Base-by-base conservation (phyloP, 192 early-diverging fungal species). In the Podila clonocystis region DNA sequence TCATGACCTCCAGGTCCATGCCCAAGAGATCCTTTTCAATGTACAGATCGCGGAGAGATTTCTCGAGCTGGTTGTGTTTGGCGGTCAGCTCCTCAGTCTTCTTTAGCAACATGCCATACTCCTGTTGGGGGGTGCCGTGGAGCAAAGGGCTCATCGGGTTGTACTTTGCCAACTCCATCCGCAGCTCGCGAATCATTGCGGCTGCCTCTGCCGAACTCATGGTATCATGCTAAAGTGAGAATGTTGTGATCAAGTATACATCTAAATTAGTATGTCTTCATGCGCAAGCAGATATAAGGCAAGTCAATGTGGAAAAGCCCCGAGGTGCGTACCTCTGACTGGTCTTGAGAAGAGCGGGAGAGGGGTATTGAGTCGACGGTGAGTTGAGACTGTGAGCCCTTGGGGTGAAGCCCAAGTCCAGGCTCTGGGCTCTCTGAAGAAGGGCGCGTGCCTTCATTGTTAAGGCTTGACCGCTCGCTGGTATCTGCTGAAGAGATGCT, bases 21-120 rank as follows among this genome's bases (percentile, higher is more conserved):
- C 70, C 71, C 41, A 80, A 57, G 20, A 80, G 55, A 55, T 80
- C 77, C 33, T 80, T 80, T 59, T 80, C 77, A 63, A 80, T 69
- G 20, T 80, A 80, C 71, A 80, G 41, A 29, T 80, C 71, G 26
- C 77, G 65, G n/a, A 80, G 22, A 1, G 70, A 52, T 38, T 80
- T 80, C 49, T 80, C 77, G 11, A 80, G 71, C 31, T 80, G 66
- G 8, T 50, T 48, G 33, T 80, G 70, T 20, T 68, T 68, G 36
- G 72, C 50, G 12, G 33, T 73, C 31, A 80, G 45, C 31, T 80
- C 66, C 41, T 73, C 71, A 50, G 48, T 63, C 45, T 64, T 72
- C 13, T 68, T 64, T 9, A 59, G 29, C 48, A 72, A 68, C 9
- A 80, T 31, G 0, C 62, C 70, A 31, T 64, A 69, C 57, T 80